Percentiles rank a stretch among this genome's conserved stretches.
These are phyloP conservation scores for Sicyos edulis DNA, from an alignment of 306 rosid species.

Conservation along the genomic window DNA sequence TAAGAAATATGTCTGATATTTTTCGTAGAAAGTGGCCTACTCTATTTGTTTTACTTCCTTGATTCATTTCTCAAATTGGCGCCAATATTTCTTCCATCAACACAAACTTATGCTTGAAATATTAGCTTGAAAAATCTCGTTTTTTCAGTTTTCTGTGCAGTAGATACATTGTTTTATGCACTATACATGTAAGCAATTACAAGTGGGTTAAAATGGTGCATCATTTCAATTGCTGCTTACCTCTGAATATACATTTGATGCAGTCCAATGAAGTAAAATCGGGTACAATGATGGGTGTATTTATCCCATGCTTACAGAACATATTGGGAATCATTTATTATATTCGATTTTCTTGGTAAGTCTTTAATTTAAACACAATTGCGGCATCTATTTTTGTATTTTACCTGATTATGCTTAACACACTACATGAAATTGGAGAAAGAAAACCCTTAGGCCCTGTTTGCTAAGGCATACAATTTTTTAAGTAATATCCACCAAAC, in stretches of 20 bases:
- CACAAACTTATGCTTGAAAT: background rate
- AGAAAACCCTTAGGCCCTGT: background rate
- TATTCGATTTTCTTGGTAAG: constrained; percentile 96
- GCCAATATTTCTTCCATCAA: background rate
- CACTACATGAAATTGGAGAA: background rate
- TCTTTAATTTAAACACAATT: constrained; percentile 16
- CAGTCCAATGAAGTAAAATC: constrained; percentile 59
- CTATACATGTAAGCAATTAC: background rate
- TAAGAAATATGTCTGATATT: background rate
- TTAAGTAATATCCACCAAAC: background rate
- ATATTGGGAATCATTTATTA: constrained; percentile 97
- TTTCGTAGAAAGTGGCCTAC: background rate
- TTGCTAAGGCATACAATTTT: background rate
- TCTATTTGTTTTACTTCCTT: constrained; percentile 5
- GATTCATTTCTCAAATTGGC: background rate
- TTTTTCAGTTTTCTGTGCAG: constrained; percentile 2
- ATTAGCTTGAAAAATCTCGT: background rate
- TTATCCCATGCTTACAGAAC: constrained; percentile 90
- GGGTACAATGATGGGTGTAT: constrained; percentile 98
- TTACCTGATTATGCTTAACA: background rate
- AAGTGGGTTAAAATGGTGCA: too few relatives aligned
- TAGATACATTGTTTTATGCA: background rate
- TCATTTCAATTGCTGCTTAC: background rate
- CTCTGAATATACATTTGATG: constrained; percentile 25
- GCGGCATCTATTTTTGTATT: background rate